These are phyloP conservation scores for Trichoderma harzianum DNA, from an alignment of 2,329 filamentous ascomycete species.

Conservation along the genomic window DNA sequence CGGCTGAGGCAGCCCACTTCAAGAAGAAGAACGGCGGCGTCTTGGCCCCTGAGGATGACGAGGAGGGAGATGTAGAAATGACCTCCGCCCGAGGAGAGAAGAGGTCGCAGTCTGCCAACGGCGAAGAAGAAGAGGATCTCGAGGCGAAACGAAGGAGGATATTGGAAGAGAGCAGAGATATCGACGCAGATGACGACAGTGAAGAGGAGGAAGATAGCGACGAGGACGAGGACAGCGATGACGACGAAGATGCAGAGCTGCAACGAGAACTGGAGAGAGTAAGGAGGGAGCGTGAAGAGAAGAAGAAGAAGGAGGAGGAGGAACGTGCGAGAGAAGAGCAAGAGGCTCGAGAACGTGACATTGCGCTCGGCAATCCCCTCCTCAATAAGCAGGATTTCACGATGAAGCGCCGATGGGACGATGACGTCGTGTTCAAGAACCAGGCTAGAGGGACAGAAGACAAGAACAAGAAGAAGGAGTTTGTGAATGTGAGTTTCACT, in stretches of 20 bases:
- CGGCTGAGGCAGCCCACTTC: slow-evolving; percentile 83
- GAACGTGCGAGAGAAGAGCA: slow-evolving; percentile 78
- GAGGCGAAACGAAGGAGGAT: slow-evolving; percentile 83
- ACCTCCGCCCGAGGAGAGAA: slow-evolving; percentile 44
- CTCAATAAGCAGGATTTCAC: slow-evolving; percentile 86
- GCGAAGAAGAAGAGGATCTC: slow-evolving; percentile 57
- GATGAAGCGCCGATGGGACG: slow-evolving; percentile 92
- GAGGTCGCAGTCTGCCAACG: slow-evolving; percentile 42
- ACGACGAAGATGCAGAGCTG: slow-evolving; percentile 69
- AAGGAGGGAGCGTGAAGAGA: slow-evolving; percentile 63
- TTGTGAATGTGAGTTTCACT: slow-evolving; percentile 76
- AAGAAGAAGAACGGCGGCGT: slow-evolving; percentile 69
- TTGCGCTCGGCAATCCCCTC: slow-evolving; percentile 87
- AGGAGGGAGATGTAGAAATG: slow-evolving; percentile 46
- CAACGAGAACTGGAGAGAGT: slow-evolving; percentile 94
- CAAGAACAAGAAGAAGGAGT: slow-evolving; percentile 83
- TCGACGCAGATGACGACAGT: slow-evolving; percentile 71
- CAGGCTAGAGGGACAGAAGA: slow-evolving; percentile 94
- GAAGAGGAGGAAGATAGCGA: slow-evolving; percentile 55
- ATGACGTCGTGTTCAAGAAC: slow-evolving; percentile 99
- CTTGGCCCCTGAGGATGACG: slow-evolving; percentile 46
- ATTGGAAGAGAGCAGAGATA: slow-evolving; percentile 80
- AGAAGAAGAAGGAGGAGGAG: slow-evolving; percentile 57
- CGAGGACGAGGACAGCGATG: slow-evolving; percentile 47
- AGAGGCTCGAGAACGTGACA: slow-evolving; percentile 80